Conservation (phyloP, 805 yeast species). For the Pichia ethanolica region DNA sequence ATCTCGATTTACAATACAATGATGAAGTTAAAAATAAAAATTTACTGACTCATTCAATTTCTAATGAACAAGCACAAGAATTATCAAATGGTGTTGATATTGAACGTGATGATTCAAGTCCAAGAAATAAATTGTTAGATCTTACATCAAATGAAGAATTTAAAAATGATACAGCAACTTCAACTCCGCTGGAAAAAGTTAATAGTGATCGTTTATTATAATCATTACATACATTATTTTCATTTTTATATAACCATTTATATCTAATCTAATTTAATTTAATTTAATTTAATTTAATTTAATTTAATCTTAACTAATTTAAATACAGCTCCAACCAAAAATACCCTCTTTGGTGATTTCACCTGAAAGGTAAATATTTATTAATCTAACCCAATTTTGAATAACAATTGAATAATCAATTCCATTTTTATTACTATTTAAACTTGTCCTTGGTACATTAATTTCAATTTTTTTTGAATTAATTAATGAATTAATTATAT, state of each 20-base stretch:
- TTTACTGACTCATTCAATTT: constrained; percentile 1
- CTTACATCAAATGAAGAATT: background rate
- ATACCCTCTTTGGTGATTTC: constrained; percentile 18
- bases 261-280: background rate
- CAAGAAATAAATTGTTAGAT: constrained; percentile 8
- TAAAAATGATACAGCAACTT: background rate
- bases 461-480: constrained; percentile 8
- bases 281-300: constrained; percentile 12
- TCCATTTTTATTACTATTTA: constrained; percentile 5
- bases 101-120: background rate
- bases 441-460: constrained; percentile 11
- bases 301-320: background rate
- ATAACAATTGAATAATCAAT: constrained; percentile 10
- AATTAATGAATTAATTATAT: constrained; percentile 12
- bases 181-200: background rate
- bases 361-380: constrained; percentile 13
- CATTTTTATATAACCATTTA: background rate
- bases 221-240: background rate
- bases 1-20: background rate
- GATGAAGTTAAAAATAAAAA: background rate
- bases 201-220: constrained; percentile 8
- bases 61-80: constrained; percentile 6
- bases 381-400: constrained; percentile 19
- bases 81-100: background rate
- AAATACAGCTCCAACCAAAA: constrained; percentile 22